Base-by-base conservation (phyloP, 208 protist genomes). In the Angomonas ambiguus region DNA sequence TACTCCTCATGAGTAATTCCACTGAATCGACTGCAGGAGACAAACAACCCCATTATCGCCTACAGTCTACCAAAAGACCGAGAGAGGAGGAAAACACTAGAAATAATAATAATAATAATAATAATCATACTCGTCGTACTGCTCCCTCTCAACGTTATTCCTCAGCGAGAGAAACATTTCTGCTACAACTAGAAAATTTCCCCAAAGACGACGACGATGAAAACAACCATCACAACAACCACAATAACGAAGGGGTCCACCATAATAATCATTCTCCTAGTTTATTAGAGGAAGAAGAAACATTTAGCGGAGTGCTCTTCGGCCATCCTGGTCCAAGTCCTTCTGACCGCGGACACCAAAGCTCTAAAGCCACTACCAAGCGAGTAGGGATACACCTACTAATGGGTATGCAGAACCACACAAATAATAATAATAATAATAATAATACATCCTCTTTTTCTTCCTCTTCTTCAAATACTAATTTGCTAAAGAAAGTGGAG, bases 401-500 rank as follows among this genome's bases (percentile, higher is more conserved):
- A 8, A 16, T 45, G 8, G 38, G 38, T 16, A 45, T 45, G 38
- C 38, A 45, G 16, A 45, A 45, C 16, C 38, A 45, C 8, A 45
- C 8, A n/a, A 45, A 45, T 45, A 45, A 45, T 45, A 8, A 45
- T 45, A 45, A 45, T 45, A 45, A 45, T 45, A 45, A n/a, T n/a
- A n/a, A n/a, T n/a, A n/a, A n/a, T n/a, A n/a, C n/a, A n/a, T n/a
- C n/a, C n/a, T n/a, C n/a, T n/a, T n/a, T n/a, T n/a, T n/a, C n/a
- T n/a, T n/a, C n/a, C n/a, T n/a, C n/a, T n/a, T n/a, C n/a, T n/a
- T n/a, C n/a, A n/a, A n/a, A n/a, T n/a, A n/a, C n/a, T n/a, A n/a
- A n/a, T n/a, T n/a, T 45, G 8, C 63, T 82, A 3, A 34, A 65
- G 51, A 70, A 83, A 4, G 88, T 91, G 28, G 79, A 88, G 67